phyloP scores from a whole-genome alignment of 116 monocot species.

The Posidonia oceanica region DNA sequence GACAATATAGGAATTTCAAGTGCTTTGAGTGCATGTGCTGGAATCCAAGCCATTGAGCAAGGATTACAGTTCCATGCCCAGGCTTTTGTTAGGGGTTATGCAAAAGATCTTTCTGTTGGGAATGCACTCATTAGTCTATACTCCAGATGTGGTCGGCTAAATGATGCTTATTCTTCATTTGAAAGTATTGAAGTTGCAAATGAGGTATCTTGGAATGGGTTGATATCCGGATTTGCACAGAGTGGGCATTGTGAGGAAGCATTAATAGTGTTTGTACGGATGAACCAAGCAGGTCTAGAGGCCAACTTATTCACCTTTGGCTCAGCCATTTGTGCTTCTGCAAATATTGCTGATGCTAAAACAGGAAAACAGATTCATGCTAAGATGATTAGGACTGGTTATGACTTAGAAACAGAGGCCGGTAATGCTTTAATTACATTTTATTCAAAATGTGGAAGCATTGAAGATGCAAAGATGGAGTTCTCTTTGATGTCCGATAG shows the following conservation, averaged over 20 bases:
- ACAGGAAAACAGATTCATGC: constrained; percentile 77
- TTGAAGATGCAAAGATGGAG: constrained; percentile 46
- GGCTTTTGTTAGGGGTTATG: constrained; percentile 45
- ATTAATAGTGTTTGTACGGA: constrained; percentile 41
- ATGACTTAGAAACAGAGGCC: constrained; percentile 43
- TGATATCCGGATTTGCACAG: constrained; percentile 85
- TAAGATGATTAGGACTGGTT: constrained; percentile 58
- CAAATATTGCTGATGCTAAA: constrained; percentile 64
- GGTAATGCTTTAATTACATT: constrained; percentile 67
- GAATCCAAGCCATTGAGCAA: constrained; percentile 41
- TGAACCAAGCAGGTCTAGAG: constrained; percentile 36
- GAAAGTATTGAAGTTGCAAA: constrained; percentile 31
- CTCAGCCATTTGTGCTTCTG: constrained; percentile 52
- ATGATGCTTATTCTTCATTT: constrained; percentile 60
- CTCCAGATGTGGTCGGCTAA: constrained; percentile 53
- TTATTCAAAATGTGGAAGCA: constrained; percentile 78
- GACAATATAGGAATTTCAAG: constrained; percentile 77
- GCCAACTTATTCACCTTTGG: constrained; percentile 70
- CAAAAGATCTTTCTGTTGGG: constrained; percentile 62
- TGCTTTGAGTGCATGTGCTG: constrained; percentile 73
- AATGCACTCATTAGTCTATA: constrained; percentile 75
- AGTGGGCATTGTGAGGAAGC: constrained; percentile 72
- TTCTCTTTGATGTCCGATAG: constrained; percentile 47
- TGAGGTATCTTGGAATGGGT: constrained; percentile 85
- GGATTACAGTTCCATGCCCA: constrained; percentile 78